Base-by-base conservation (phyloP, 352 stramenopile genomes). In the Saprolegnia parasitica region DNA sequence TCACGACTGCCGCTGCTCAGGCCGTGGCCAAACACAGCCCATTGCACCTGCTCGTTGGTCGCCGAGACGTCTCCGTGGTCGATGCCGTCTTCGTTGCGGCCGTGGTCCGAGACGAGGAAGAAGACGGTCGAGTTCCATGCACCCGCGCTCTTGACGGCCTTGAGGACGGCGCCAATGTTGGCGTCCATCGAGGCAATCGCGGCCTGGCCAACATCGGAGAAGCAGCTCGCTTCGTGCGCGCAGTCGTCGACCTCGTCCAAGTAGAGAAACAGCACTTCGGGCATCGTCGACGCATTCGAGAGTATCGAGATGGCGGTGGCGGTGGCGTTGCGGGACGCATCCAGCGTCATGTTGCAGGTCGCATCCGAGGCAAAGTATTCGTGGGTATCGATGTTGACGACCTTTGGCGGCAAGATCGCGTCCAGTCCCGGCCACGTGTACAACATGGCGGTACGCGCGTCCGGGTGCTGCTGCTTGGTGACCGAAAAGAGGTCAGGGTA, bases 401-500 rank as follows among this genome's bases (percentile, higher is more conserved):
- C 55, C 21, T 60, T 42, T 15, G 32, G 35, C 15, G 63, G 63
- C 37, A 70, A 47, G 46, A 70, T 70, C 54, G 63, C 45, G 29
- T 70, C 63, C 18, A 70, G 21, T 9, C 55, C 40, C 29, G 23
- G 20, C 63, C 63, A 70, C 21, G 46, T 42, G 45, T 70, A 70
- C 11, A 70, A 62, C 45, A 70, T 49, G 5, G 63, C 63, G 2
- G 63, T 70, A 10, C 13, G 1, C 24, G 55, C 54, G 39, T 70
- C 63, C n/a, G 54, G 63, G 16, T 55, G 42, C 29, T 70, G 63
- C 37, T 70, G 29, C 54, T 70, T 70, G n/a, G 63, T 49, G 18
- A 70, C 63, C 13, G 63, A 61, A 24, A 70, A 70, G 5, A 70
- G 18, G 40, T 70, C 63, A 13, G 63, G 63, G 50, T 61, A 70